Percentiles rank a stretch among this genome's conserved stretches.
These are phyloP conservation scores for Cordyceps fumosorosea DNA, from an alignment of 2,329 filamentous ascomycete genomes.

Conservation along the genomic window DNA sequence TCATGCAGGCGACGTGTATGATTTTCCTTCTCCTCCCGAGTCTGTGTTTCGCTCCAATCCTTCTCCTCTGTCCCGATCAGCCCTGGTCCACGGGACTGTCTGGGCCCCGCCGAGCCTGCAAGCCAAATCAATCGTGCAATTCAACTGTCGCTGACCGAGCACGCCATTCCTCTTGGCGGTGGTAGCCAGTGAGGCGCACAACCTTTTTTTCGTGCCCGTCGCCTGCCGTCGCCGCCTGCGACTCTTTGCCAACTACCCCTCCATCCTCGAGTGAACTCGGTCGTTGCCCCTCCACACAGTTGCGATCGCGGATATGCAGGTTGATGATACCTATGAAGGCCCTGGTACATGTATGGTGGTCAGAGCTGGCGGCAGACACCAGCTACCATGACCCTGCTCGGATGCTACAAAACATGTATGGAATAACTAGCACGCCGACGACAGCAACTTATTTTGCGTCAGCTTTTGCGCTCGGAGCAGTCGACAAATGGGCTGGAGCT, in stretches of 20 bases:
- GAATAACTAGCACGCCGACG: too few species aligned
- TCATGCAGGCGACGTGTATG: conserved; percentile 11
- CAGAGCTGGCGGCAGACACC: too few species aligned
- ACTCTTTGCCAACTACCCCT: not conserved
- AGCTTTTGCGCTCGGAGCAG: too few species aligned
- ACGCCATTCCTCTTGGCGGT: conserved; percentile 7
- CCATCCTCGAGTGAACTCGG: not conserved
- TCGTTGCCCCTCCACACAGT: not conserved
- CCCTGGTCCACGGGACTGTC: conserved; percentile 3
- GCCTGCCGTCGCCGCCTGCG: not conserved
- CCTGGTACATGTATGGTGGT: too few species aligned
- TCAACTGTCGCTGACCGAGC: not conserved
- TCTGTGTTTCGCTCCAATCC: not conserved
- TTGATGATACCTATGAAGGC: too few species aligned
- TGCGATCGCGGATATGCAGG: not conserved
- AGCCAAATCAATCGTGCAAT: not conserved
- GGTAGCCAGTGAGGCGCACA: not conserved
- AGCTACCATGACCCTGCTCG: too few species aligned
- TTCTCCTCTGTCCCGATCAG: not conserved
- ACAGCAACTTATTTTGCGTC: too few species aligned
- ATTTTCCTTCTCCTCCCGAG: conserved; percentile 3
- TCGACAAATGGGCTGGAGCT: not conserved
- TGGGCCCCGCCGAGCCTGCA: not conserved
- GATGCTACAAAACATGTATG: too few species aligned
- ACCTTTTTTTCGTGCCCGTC: not conserved